These are phyloP conservation scores for Annona squamosa DNA, from an alignment of 164 flowering plant species.

Conservation along the genomic window DNA sequence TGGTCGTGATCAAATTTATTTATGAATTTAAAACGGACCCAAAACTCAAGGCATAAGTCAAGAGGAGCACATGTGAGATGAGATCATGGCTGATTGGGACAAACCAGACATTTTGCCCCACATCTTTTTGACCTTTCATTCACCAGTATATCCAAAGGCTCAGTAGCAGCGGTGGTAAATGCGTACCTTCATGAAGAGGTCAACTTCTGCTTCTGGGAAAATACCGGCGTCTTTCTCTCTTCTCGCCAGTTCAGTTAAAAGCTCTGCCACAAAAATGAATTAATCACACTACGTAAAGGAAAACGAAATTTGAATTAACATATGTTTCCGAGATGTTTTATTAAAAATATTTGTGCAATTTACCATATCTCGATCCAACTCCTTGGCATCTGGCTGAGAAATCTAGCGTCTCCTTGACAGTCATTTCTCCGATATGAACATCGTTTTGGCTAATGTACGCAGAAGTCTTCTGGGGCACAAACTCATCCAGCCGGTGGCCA, in stretches of 20 bases:
- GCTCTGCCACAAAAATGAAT: constrained; percentile 35
- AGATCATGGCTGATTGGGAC: too few relatives aligned
- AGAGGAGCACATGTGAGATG: too few relatives aligned
- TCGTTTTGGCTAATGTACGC: constrained; percentile 95
- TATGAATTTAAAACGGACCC: too few relatives aligned
- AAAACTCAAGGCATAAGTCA: too few relatives aligned
- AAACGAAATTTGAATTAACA: neutral
- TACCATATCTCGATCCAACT: constrained; percentile 87
- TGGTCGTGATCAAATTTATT: too few relatives aligned
- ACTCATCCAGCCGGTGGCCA: constrained; percentile 66
- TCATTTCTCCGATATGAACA: constrained; percentile 85
- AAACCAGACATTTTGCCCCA: too few relatives aligned
- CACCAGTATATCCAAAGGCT: too few relatives aligned
- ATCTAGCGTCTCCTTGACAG: constrained; percentile 93
- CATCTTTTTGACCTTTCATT: too few relatives aligned
- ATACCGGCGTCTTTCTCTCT: constrained; percentile 86
- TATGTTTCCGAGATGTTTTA: neutral
- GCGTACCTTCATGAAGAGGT: constrained; percentile 90
- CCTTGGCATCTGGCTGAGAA: constrained; percentile 97
- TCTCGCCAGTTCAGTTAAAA: constrained; percentile 70
- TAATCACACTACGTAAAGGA: neutral
- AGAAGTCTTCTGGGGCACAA: constrained; percentile 81
- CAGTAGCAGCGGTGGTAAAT: neutral
- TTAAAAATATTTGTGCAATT: too few relatives aligned
- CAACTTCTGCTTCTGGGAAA: constrained; percentile 82